Evolutionary conservation across 768 basidiomycete genomes (phyloP).

Genomic region (Kondoa malvinella): DNA sequence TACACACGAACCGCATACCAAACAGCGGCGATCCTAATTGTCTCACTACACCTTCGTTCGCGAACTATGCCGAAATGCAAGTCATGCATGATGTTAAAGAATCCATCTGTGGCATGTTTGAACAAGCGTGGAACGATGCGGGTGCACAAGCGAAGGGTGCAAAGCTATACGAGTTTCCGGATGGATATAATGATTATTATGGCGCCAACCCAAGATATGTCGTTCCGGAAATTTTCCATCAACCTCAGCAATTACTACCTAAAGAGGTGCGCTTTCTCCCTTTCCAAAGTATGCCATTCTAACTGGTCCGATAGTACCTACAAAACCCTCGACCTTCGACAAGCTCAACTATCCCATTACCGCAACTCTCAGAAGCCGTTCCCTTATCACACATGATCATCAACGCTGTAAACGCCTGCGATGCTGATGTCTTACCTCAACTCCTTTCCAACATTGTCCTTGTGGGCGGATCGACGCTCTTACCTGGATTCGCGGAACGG

Average conservation of each 20-base stretch:
- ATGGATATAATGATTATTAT: slow-evolving; percentile 72
- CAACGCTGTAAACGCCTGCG: slow-evolving; percentile 63
- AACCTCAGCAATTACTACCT: slow-evolving; percentile 39
- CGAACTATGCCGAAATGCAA: slow-evolving; percentile 53
- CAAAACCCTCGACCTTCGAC: slow-evolving; percentile 29
- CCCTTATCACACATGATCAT: slow-evolving; percentile 53
- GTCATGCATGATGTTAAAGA: slow-evolving; percentile 94
- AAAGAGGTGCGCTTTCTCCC: slow-evolving; percentile 18
- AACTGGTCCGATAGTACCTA: slow-evolving; percentile 22
- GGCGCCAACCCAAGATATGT: slow-evolving; percentile 54
- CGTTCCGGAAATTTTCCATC: slow-evolving; percentile 79
- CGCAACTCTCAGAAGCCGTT: slow-evolving; percentile 31
- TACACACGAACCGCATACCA: slow-evolving; percentile 49
- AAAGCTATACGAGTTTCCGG: slow-evolving; percentile 72
- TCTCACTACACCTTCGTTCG: slow-evolving; percentile 67
- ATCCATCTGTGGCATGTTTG: slow-evolving; percentile 65
- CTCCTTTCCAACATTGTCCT: slow-evolving; percentile 86
- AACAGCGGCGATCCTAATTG: not conserved
- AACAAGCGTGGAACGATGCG: slow-evolving; percentile 80
- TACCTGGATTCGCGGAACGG: slow-evolving; percentile 70
- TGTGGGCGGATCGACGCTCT: slow-evolving; percentile 79
- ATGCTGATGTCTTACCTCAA: slow-evolving; percentile 76
- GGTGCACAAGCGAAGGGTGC: slow-evolving; percentile 43
- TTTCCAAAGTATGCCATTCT: not conserved
- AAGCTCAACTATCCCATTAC: slow-evolving; percentile 30